Conservation (phyloP, 2,329 filamentous ascomycete species). For the Diaporthe australafricana region DNA sequence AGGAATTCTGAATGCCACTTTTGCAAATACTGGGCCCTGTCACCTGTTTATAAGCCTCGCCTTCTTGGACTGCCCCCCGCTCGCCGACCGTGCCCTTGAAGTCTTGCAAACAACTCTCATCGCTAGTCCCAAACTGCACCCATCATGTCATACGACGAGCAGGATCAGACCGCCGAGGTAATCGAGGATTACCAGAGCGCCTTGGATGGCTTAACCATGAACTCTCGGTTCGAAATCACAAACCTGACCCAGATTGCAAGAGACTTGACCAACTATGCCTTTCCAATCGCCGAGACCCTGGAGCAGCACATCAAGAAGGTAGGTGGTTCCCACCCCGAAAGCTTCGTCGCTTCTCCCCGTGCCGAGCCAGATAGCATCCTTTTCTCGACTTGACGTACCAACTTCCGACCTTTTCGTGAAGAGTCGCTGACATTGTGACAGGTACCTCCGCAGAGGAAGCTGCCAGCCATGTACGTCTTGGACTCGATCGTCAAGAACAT, state of each 20-base stretch:
- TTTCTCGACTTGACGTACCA: not conserved
- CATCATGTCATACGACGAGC: constrained; percentile 62
- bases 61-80: constrained; percentile 2
- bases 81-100: constrained; percentile 27
- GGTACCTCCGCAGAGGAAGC: constrained; percentile 88
- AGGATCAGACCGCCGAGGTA: constrained; percentile 78
- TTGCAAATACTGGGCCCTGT: constrained; percentile 23
- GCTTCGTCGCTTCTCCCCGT: constrained; percentile 28
- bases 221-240: constrained; percentile 95
- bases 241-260: constrained; percentile 97
- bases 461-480: constrained; percentile 96
- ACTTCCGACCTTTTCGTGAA: not conserved
- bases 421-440: constrained; percentile 55
- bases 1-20: constrained; percentile 19
- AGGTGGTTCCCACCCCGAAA: constrained; percentile 57
- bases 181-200: constrained; percentile 95
- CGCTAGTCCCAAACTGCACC: constrained; percentile 29
- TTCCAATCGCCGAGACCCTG: constrained; percentile 89
- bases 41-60: constrained; percentile 2
- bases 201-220: constrained; percentile 89
- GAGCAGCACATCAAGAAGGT: constrained; percentile 96
- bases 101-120: not conserved
- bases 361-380: not conserved
- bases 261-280: constrained; percentile 95
- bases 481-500: constrained; percentile 99